These are phyloP conservation scores for Globisporangium cederbergense DNA, from an alignment of 352 stramenopile species.

Conservation along the genomic window DNA sequence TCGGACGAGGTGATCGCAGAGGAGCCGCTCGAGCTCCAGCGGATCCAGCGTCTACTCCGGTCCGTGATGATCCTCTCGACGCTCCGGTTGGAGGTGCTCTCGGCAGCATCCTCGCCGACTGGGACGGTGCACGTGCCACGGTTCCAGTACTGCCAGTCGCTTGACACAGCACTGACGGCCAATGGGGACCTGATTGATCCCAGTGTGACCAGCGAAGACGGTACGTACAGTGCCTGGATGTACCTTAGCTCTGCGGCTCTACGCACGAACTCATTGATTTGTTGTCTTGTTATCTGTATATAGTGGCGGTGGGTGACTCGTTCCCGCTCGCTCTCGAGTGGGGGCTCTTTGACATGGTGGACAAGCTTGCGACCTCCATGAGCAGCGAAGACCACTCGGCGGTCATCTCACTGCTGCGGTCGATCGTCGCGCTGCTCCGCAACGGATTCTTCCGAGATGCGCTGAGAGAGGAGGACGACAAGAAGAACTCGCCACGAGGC, in stretches of 20 bases:
- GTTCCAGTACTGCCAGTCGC: constrained; percentile 75
- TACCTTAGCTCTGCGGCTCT: background rate
- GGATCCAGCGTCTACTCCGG: constrained; percentile 64
- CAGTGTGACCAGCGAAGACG: constrained; percentile 36
- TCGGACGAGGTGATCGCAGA: constrained; percentile 47
- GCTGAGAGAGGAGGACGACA: constrained; percentile 15
- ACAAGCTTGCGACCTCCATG: constrained; percentile 71
- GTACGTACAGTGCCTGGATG: constrained; percentile 23
- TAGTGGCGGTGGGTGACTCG: constrained; percentile 53
- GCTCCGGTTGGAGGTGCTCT: constrained; percentile 49
- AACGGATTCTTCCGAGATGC: constrained; percentile 60
- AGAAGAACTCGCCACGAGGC: constrained; percentile 6
- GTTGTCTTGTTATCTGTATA: constrained; percentile 12
- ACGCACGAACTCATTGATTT: background rate
- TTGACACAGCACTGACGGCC: constrained; percentile 71
- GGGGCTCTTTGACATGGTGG: constrained; percentile 63
- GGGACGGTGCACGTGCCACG: constrained; percentile 39
- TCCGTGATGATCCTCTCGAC: constrained; percentile 64
- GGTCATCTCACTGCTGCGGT: constrained; percentile 53
- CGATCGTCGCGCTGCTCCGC: constrained; percentile 43
- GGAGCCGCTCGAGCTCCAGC: constrained; percentile 59
- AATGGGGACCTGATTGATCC: constrained; percentile 61
- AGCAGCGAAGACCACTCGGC: constrained; percentile 79
- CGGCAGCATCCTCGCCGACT: constrained; percentile 24
- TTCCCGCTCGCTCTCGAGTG: constrained; percentile 68